Conservation (phyloP, 208 protist genomes). For the Angomonas deanei region DNA sequence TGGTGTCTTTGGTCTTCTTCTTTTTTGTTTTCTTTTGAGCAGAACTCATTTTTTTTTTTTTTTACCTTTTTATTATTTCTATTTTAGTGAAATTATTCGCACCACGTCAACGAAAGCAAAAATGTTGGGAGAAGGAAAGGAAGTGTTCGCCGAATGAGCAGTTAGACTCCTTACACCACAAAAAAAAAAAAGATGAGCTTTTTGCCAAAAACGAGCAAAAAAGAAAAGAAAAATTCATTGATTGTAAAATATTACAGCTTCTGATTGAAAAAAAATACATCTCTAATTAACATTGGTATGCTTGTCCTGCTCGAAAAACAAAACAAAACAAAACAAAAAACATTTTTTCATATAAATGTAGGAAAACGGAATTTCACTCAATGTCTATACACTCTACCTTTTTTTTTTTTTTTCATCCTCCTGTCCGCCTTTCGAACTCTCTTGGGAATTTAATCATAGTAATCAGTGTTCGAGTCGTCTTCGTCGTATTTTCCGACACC, state of each 20-base stretch:
- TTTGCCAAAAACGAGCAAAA: no score
- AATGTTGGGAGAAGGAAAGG: neutral
- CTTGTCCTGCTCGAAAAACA: neutral
- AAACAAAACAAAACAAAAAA: slow-evolving; percentile 13
- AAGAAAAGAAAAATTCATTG: slow-evolving; percentile 14
- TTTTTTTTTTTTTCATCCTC: slow-evolving; percentile 11
- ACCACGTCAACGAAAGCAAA: neutral
- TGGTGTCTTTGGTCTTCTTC: neutral
- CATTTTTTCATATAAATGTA: slow-evolving; percentile 2
- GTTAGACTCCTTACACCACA: no score
- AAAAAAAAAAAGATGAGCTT: slow-evolving; percentile 3
- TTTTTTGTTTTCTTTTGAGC: slow-evolving; percentile 3
- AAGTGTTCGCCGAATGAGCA: no score
- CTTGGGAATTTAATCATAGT: neutral
- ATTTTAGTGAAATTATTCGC: neutral
- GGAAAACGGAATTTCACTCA: neutral
- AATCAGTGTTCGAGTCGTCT: slow-evolving; percentile 10
- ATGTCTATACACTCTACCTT: neutral
- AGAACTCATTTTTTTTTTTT: no score
- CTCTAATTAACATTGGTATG: neutral
- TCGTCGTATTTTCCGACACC: slow-evolving; percentile 9
- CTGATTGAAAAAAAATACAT: slow-evolving; percentile 8
- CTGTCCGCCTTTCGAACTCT: no score
- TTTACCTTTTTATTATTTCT: neutral
- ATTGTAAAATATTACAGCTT: slow-evolving; percentile 6